phyloP scores from a whole-genome alignment of 176 grass and related monocot species.

The Oryza nivara region DNA sequence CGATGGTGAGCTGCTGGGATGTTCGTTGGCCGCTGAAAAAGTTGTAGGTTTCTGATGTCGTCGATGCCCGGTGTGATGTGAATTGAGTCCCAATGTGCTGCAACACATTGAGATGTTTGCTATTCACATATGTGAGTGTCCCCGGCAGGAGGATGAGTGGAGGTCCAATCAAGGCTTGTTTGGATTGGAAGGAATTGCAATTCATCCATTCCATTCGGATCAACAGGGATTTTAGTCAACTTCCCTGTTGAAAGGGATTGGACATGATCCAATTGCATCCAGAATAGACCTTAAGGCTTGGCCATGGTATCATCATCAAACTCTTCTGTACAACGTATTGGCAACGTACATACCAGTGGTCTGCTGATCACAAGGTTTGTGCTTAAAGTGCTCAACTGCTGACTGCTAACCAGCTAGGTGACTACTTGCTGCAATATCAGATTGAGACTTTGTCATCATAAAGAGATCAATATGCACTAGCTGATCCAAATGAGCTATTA shows the following conservation, averaged over 20 bases:
- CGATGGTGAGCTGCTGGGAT: no score
- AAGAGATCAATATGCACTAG: not conserved
- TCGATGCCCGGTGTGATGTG: no score
- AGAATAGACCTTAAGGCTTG: not conserved
- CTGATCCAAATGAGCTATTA: not conserved
- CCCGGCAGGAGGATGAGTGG: conserved; percentile 4
- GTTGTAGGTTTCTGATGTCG: no score
- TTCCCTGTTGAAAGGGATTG: not conserved
- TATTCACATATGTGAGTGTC: not conserved
- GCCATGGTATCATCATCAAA: not conserved
- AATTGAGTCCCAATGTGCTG: no score
- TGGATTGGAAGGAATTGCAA: not conserved
- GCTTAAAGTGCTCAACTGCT: conserved; percentile 18
- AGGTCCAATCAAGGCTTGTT: not conserved
- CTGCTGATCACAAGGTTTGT: not conserved
- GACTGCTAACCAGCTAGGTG: not conserved
- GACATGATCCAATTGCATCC: not conserved
- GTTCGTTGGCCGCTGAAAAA: no score
- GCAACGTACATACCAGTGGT: no score
- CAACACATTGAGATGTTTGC: conserved; percentile 3
- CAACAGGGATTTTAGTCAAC: not conserved
- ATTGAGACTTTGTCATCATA: not conserved
- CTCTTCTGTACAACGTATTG: not conserved
- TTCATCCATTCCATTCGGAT: not conserved
- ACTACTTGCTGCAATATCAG: not conserved